Base-by-base conservation (phyloP, 2,329 filamentous ascomycete species). In the Ascochyta koolunga region DNA sequence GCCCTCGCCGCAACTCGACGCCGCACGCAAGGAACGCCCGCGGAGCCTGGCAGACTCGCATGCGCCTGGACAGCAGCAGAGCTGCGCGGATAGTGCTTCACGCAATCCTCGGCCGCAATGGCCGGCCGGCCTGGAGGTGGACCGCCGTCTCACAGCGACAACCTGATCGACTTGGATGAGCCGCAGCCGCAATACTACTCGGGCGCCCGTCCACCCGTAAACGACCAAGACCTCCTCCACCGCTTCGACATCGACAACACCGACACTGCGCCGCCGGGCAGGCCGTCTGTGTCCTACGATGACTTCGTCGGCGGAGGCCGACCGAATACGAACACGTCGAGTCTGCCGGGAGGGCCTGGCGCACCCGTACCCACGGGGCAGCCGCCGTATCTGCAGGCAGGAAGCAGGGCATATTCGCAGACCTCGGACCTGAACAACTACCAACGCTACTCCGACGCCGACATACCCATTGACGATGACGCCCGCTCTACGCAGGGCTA, bases 251-350 rank as follows among this genome's bases (percentile, higher is more conserved):
- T 89, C 70, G 83, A 90, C 68, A 82, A 86, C 61, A 79, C 82
- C 59, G 85, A 90, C 61, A 79, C 83, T 61, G 77, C 86, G 64
- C 79, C 83, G 40, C 83, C 84, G 58, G 78, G 86, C 52, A 89
- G 93, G 63, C 90, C 92, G 46, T 97, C 93, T 22, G 87, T 93
- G 46, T 96, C 92, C 54, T 97, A 97, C 77, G 93, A 97, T 81
- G 89, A 95, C 68, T 98, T 97, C 74, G 88, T 98, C 59, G 93
- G 93, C 60, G 86, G 81, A 43, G 79, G 80, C 60, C 80, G 80
- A 57, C 78, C 81, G 55, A 69, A 66, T 32, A 54, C 59, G 8
- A 60, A 66, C 33, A 54, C 59, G 8, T 60, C 79, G 69, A 75
- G 70, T 57, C 61, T 80, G 63, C 75, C 78, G 48, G 75, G 78